Evolutionary conservation across 2,329 filamentous ascomycete species (phyloP).

Genomic region (Colletotrichum aenigma): DNA sequence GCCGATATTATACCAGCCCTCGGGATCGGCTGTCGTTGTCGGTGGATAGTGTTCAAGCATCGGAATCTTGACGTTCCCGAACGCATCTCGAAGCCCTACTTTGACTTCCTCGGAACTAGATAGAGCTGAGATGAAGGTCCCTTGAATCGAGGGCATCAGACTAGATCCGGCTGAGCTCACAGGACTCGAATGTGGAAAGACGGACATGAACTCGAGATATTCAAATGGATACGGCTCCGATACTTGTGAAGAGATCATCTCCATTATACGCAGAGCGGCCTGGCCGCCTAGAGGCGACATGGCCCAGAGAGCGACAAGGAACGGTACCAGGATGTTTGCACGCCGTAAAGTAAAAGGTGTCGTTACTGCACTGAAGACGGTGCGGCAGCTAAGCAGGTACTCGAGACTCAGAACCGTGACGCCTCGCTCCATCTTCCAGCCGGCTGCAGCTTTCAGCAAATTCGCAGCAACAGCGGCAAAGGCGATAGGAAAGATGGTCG

Average conservation of each 20-base stretch:
- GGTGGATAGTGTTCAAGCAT: background rate
- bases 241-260: background rate
- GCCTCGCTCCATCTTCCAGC: constrained; percentile 5
- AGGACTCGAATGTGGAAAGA: background rate
- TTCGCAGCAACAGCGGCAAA: background rate
- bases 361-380: background rate
- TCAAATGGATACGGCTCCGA: background rate
- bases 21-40: background rate
- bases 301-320: background rate
- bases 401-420: background rate
- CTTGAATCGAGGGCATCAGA: background rate
- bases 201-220: background rate
- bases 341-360: background rate
- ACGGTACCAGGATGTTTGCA: background rate
- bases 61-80: background rate
- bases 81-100: background rate
- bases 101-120: background rate
- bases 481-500: background rate
- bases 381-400: background rate
- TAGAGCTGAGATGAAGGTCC: background rate
- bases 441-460: background rate
- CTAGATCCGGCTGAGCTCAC: background rate
- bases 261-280: background rate
- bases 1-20: background rate
- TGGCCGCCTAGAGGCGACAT: background rate